Conservation (phyloP, 2,329 filamentous ascomycete species). For the Diaporthe sp. region DNA sequence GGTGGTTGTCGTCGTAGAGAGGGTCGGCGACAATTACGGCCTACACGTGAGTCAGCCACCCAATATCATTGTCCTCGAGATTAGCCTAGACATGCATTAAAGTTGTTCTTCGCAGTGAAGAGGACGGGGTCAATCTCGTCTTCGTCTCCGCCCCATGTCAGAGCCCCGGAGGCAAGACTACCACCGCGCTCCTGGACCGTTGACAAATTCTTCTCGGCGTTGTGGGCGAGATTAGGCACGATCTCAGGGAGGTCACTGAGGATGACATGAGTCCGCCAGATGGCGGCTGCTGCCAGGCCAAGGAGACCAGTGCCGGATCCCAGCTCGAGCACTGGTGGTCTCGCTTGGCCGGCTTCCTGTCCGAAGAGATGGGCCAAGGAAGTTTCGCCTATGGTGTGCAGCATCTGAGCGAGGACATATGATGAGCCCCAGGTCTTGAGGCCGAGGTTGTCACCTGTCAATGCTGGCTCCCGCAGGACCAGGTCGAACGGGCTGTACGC, state of each 20-base stretch:
- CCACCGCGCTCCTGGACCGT: constrained; percentile 69
- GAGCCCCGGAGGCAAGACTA: constrained; percentile 70
- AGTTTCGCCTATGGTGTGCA: constrained; percentile 64
- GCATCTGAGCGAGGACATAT: constrained; percentile 83
- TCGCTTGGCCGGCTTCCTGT: constrained; percentile 49
- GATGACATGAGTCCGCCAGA: constrained; percentile 76
- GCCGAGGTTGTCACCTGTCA: constrained; percentile 90
- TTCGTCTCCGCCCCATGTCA: constrained; percentile 79
- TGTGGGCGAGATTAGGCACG: constrained; percentile 82
- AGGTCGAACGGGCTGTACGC: constrained; percentile 69
- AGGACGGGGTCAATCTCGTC: constrained; percentile 61
- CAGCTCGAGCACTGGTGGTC: constrained; percentile 75
- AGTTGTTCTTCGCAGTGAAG: constrained; percentile 63
- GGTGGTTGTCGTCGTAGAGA: constrained; percentile 88
- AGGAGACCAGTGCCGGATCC: constrained; percentile 94
- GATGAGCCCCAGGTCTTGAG: constrained; percentile 97
- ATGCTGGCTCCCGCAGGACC: constrained; percentile 84
- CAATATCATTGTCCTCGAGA: constrained; percentile 30
- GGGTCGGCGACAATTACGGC: constrained; percentile 88
- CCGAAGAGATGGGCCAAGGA: constrained; percentile 62
- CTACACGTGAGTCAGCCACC: constrained; percentile 51
- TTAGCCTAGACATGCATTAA: constrained; percentile 57
- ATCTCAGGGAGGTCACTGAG: constrained; percentile 91
- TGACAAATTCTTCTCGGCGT: constrained; percentile 74
- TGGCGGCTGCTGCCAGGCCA: constrained; percentile 84